These are phyloP conservation scores for Phytophthora aleatoria DNA, from an alignment of 352 stramenopile genomes.

Conservation along the genomic window DNA sequence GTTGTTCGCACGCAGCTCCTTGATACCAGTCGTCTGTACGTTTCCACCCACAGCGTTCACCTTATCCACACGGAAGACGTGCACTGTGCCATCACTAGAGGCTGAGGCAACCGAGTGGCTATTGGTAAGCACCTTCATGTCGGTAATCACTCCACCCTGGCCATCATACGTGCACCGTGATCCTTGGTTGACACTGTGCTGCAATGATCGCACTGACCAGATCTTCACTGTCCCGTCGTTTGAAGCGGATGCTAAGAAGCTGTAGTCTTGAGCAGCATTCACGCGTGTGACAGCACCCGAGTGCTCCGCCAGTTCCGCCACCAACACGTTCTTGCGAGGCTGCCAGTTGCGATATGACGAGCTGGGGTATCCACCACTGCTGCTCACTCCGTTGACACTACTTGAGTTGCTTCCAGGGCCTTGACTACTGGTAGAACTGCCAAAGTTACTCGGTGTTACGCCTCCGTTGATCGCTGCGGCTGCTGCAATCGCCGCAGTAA, in stretches of 20 bases:
- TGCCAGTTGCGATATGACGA: slow-evolving; percentile 81
- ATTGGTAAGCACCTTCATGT: slow-evolving; percentile 96
- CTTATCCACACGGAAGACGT: slow-evolving; percentile 97
- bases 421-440: slow-evolving; percentile 21
- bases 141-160: slow-evolving; percentile 91
- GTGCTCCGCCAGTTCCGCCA: slow-evolving; percentile 92
- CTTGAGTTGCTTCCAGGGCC: slow-evolving; percentile 33
- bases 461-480: slow-evolving; percentile 43
- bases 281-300: slow-evolving; percentile 92
- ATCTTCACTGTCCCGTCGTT: slow-evolving; percentile 96
- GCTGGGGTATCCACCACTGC: slow-evolving; percentile 44
- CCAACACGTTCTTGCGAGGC: slow-evolving; percentile 81
- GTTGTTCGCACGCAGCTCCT: slow-evolving; percentile 79
- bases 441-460: slow-evolving; percentile 35
- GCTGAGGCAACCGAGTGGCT: slow-evolving; percentile 94
- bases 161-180: slow-evolving; percentile 94
- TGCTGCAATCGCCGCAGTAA: slow-evolving; percentile 31
- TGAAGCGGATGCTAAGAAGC: slow-evolving; percentile 95
- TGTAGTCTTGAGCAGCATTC: slow-evolving; percentile 94
- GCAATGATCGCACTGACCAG: slow-evolving; percentile 93
- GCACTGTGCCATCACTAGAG: slow-evolving; percentile 90
- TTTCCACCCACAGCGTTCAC: slow-evolving; percentile 71
- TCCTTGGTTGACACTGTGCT: slow-evolving; percentile 93
- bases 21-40: slow-evolving; percentile 70
- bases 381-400: slow-evolving; percentile 30